Evolutionary conservation across 306 rosid genomes (phyloP), one percentile per base, ranked within the genome.

Genomic region (Medicago truncatula): DNA sequence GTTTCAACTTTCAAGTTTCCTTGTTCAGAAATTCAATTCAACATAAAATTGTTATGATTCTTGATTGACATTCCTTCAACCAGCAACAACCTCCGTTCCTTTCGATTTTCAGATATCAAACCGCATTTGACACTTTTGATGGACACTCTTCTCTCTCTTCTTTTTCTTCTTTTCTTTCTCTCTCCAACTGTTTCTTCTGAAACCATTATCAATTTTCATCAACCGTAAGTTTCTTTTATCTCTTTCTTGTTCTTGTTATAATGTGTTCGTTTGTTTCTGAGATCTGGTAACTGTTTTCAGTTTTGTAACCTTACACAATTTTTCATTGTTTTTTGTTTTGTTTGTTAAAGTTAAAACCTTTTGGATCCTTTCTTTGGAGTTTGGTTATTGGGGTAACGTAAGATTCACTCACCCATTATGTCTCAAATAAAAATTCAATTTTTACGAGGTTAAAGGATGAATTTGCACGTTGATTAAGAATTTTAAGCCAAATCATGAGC

Each of bases 171-270:
- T 70, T 31, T 88, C 81, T 73, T 61, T 61, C 50, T 84, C 62
- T 82, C 84, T 56, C 87, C 91, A 62, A 82, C 86, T 67, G 79
- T 80, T 70, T 78, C 84, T 46, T 75, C 80, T 16, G 75, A 77
- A 15, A 49, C 87, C 46, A 78, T 90, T 64, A 83, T 71, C 57
- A 60, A 83, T 78, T 82, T 80, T 41, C 87, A 78, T 78, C 94
- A 86, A 71, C 88, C 98, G 98, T 92, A 61, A 86, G 98, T 9
- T 11, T 5, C 6, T 9, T 16, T 17, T 17, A n/a, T 21, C 4
- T 16, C 4, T 38, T 21, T 38, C 9, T 20, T n/a, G n/a, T n/a
- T n/a, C n/a, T 31, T 9, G 38, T 58, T 18, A 5, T 31, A 28
- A 73, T 61, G 14, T 71, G 15, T 74, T 57, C 46, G 2, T 16